phyloP scores from a whole-genome alignment of 257 asterid genomes.

The Ehretia macrophylla region DNA sequence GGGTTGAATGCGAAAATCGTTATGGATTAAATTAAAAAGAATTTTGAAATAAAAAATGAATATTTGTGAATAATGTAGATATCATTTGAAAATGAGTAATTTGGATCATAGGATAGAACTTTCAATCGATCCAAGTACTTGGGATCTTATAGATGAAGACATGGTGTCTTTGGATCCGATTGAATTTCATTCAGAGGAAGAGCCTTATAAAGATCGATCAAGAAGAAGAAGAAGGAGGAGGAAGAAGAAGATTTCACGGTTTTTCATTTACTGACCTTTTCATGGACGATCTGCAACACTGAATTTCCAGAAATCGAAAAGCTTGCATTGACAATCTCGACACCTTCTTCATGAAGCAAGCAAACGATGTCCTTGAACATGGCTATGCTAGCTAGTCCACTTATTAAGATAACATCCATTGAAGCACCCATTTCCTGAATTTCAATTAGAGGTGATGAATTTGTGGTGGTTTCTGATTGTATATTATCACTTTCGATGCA shows the following conservation, averaged over 20 bases:
- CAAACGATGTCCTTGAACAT: conserved; percentile 29
- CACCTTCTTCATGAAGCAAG: conserved; percentile 26
- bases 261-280: conserved; percentile 22
- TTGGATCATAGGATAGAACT: no score
- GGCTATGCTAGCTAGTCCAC: conserved; percentile 21
- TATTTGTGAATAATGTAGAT: no score
- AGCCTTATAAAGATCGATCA: no score
- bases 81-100: no score
- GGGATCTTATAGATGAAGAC: no score
- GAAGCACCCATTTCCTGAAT: conserved; percentile 45
- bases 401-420: conserved; percentile 24
- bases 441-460: conserved; percentile 24
- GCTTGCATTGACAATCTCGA: conserved; percentile 34
- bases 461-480: conserved; percentile 2
- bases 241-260: background rate
- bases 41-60: no score
- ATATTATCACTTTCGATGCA: conserved; percentile 4
- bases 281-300: conserved; percentile 30
- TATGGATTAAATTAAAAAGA: no score
- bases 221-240: no score
- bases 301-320: conserved; percentile 40
- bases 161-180: no score
- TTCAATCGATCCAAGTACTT: no score
- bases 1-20: no score
- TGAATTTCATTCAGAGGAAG: no score